Evolutionary conservation across 495 filamentous ascomycete genomes (phyloP).

Genomic region (Wilcoxina mikolae): DNA sequence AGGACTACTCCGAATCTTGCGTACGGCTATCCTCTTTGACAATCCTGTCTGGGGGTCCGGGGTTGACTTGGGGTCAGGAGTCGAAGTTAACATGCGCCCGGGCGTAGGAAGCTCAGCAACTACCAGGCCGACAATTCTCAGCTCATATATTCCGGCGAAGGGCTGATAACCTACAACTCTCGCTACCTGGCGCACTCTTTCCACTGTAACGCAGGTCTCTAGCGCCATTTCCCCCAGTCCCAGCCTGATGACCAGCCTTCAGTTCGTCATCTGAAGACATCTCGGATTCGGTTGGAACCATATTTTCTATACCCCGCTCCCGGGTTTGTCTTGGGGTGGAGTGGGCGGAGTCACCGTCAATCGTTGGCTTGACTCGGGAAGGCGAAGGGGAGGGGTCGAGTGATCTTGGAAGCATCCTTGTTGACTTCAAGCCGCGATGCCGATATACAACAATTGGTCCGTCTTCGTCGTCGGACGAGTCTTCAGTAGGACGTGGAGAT

Average conservation of each 20-base stretch:
- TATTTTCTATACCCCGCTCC: background rate
- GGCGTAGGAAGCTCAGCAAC: background rate
- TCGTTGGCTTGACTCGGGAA: background rate
- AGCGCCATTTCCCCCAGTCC: no score
- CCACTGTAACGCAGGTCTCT: no score
- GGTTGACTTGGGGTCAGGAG: background rate
- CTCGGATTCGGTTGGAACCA: no score
- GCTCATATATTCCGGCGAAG: no score
- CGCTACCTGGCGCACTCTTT: no score
- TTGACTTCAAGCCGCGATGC: background rate
- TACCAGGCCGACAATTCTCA: no score
- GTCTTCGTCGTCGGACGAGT: background rate
- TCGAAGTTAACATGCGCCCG: background rate
- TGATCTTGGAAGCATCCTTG: background rate
- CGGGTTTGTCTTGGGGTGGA: constrained; percentile 11
- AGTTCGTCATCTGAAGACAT: background rate
- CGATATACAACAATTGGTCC: background rate
- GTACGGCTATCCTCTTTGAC: background rate
- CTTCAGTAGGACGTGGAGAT: constrained; percentile 2
- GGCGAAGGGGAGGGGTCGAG: background rate
- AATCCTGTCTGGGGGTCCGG: background rate
- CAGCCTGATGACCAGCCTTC: no score
- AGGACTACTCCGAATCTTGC: background rate
- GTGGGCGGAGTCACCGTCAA: constrained; percentile 10
- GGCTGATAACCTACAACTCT: no score